Evolutionary conservation across 129 eudicot species (phyloP).

Genomic region (sunflower (Helianthus annuus)): DNA sequence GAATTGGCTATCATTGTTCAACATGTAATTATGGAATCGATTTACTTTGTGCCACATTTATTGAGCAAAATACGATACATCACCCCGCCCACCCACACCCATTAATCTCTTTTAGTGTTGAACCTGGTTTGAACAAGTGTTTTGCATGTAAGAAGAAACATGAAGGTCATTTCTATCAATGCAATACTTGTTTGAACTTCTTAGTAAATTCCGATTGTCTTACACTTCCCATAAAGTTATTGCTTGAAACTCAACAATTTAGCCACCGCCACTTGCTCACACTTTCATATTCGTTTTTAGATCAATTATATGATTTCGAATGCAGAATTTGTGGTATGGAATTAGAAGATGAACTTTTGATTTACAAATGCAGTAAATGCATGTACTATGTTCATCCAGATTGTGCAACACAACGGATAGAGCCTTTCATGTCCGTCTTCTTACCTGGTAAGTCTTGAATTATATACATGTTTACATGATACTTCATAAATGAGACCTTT

Average conservation of each 20-base stretch:
- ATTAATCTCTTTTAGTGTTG: neutral
- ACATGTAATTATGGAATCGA: slow-evolving; percentile 7
- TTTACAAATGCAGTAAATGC: too few species aligned
- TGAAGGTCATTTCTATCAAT: neutral
- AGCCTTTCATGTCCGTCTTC: slow-evolving; percentile 3
- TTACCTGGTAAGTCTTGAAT: neutral
- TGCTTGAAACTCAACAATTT: neutral
- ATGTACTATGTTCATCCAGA: neutral
- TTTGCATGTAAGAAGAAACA: neutral
- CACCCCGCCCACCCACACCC: neutral
- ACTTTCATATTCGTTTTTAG: slow-evolving; percentile 2
- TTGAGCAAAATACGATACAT: slow-evolving; percentile 1
- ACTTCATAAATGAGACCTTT: too few species aligned
- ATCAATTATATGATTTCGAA: neutral
- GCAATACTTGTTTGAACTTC: slow-evolving; percentile 13
- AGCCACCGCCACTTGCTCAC: slow-evolving; percentile 7
- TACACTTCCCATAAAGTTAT: slow-evolving; percentile 2
- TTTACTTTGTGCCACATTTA: slow-evolving; percentile 16
- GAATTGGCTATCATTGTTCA: slow-evolving; percentile 3
- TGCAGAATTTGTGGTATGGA: slow-evolving; percentile 1
- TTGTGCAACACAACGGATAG: slow-evolving; percentile 2
- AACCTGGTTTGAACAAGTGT: slow-evolving; percentile 1
- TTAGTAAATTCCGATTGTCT: neutral
- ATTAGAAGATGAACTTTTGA: too few species aligned
- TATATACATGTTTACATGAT: too few species aligned